Percentiles rank a stretch among this genome's conserved stretches.
Conservation (phyloP, 805 yeast genomes). For the Blastobotrys attinorum region DNA sequence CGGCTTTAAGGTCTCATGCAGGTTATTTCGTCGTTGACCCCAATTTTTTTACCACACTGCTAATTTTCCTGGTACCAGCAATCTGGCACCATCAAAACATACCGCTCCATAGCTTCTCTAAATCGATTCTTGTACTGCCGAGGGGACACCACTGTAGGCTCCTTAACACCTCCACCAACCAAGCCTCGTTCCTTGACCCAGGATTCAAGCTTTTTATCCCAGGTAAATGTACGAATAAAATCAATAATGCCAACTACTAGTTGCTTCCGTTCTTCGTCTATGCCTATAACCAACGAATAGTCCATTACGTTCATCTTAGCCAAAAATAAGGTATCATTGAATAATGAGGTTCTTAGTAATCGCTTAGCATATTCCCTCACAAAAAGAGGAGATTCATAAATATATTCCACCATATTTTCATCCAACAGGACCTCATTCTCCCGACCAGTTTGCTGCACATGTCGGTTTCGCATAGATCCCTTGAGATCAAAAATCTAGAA, state of each 20-base stretch:
- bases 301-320: constrained; percentile 99
- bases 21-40: no score
- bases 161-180: constrained; percentile 79
- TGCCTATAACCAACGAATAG: constrained; percentile 89
- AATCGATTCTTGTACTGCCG: constrained; percentile 90
- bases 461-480: constrained; percentile 97
- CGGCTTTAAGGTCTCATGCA: no score
- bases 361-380: constrained; percentile 88
- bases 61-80: constrained; percentile 8
- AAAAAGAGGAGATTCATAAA: constrained; percentile 91
- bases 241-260: constrained; percentile 91
- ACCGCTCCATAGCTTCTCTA: constrained; percentile 96
- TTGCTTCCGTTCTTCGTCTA: constrained; percentile 52
- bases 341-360: constrained; percentile 74
- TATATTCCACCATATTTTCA: constrained; percentile 97
- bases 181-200: constrained; percentile 97
- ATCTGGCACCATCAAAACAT: constrained; percentile 90
- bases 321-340: constrained; percentile 90
- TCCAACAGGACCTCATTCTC: constrained; percentile 91
- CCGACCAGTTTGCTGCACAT: constrained; percentile 91
- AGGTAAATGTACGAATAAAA: constrained; percentile 90
- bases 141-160: constrained; percentile 96
- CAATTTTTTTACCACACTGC: no score
- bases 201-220: constrained; percentile 97
- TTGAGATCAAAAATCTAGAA: constrained; percentile 83